Percentiles rank a stretch among this genome's conserved stretches.
phyloP scores from a whole-genome alignment of 1,139 yeast species.

The Yamadazyma dendronema region DNA sequence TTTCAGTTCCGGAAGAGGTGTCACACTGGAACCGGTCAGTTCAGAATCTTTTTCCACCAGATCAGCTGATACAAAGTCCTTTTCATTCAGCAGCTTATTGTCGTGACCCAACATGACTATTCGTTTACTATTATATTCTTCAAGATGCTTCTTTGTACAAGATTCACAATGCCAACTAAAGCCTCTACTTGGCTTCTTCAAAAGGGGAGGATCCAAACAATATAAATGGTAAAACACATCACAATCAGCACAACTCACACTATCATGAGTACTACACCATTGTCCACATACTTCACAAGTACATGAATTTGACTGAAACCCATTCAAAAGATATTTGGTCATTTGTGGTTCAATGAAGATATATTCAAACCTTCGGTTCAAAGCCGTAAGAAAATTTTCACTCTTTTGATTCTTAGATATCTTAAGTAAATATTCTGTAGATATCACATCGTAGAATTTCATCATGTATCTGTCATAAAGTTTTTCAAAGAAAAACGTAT shows the following conservation, averaged over 20 bases:
- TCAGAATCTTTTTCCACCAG: neutral
- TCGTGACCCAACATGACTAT: slow-evolving; percentile 45
- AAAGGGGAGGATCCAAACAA: slow-evolving; percentile 83
- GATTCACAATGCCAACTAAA: slow-evolving; percentile 91
- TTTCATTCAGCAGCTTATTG: slow-evolving; percentile 42
- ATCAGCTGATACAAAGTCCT: slow-evolving; percentile 7
- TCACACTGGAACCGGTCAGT: neutral
- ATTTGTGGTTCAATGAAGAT: slow-evolving; percentile 75
- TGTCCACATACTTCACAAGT: slow-evolving; percentile 74
- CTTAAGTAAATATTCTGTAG: slow-evolving; percentile 12
- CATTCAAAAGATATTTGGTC: slow-evolving; percentile 59
- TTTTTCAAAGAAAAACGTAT: slow-evolving; percentile 80
- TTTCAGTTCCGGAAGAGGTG: neutral
- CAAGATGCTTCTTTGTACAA: slow-evolving; percentile 53
- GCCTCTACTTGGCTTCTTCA: slow-evolving; percentile 80
- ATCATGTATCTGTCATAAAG: slow-evolving; percentile 85
- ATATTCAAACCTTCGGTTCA: slow-evolving; percentile 67
- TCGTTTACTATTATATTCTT: slow-evolving; percentile 27
- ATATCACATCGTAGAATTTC: slow-evolving; percentile 70
- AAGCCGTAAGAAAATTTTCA: slow-evolving; percentile 54
- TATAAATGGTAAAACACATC: slow-evolving; percentile 68
- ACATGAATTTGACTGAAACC: slow-evolving; percentile 53
- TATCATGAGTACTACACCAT: slow-evolving; percentile 78
- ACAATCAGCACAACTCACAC: slow-evolving; percentile 85
- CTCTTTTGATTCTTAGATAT: slow-evolving; percentile 35